These are phyloP conservation scores for Diaporthe sp. DNA, from an alignment of 2,329 filamentous ascomycete species.

Conservation along the genomic window DNA sequence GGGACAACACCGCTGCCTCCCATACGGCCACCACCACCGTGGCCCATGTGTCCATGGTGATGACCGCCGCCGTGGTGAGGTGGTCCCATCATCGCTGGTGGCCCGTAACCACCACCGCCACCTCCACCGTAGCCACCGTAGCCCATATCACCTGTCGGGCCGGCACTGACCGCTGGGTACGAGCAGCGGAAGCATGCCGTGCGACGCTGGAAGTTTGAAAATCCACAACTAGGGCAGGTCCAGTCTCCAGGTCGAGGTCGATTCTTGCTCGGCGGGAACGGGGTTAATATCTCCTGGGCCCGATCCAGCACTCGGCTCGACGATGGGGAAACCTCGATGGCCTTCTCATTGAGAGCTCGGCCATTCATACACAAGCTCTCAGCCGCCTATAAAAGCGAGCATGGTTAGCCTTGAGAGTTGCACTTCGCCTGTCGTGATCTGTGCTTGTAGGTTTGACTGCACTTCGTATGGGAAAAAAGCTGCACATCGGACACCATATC, in stretches of 20 bases:
- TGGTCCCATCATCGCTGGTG: slow-evolving; percentile 84
- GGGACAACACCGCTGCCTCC: slow-evolving; percentile 89
- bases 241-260: slow-evolving; percentile 96
- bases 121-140: slow-evolving; percentile 60
- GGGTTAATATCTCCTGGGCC: slow-evolving; percentile 94
- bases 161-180: slow-evolving; percentile 92
- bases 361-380: slow-evolving; percentile 99
- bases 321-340: slow-evolving; percentile 97
- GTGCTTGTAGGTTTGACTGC: slow-evolving; percentile 19
- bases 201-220: slow-evolving; percentile 98
- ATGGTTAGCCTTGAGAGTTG: slow-evolving; percentile 32
- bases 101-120: slow-evolving; percentile 75
- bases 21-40: slow-evolving; percentile 74
- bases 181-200: slow-evolving; percentile 99
- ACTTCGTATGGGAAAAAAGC: slow-evolving; percentile 17
- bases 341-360: slow-evolving; percentile 97
- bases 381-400: slow-evolving; percentile 75
- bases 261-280: slow-evolving; percentile 99
- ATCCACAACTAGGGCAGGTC: slow-evolving; percentile 98
- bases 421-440: slow-evolving; percentile 7
- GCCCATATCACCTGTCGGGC: slow-evolving; percentile 74
- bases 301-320: slow-evolving; percentile 97
- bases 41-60: slow-evolving; percentile 62
- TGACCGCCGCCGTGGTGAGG: slow-evolving; percentile 80
- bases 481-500: slow-evolving; percentile 9